A percentile compares a stretch with the other conserved stretches of the same genome.
phyloP scores from a whole-genome alignment of 345 rosid species.

The Hibiscus mutabilis region DNA sequence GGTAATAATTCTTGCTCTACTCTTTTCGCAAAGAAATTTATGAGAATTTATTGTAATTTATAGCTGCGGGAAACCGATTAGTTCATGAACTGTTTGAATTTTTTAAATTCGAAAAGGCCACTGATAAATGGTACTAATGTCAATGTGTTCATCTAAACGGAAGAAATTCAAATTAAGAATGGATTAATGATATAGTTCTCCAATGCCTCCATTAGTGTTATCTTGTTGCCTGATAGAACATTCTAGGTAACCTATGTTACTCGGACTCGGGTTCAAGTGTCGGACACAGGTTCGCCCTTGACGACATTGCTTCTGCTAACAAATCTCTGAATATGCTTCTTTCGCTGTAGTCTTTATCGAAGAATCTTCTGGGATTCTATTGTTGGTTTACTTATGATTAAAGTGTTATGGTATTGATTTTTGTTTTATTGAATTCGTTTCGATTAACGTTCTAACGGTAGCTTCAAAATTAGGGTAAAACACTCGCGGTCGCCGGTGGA shows the following conservation, averaged over 20 bases:
- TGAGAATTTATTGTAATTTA: background rate
- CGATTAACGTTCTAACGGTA: slow-evolving; percentile 9
- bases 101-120: background rate
- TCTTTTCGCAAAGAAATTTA: background rate
- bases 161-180: background rate
- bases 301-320: too few relatives aligned
- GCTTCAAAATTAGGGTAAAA: slow-evolving; percentile 52
- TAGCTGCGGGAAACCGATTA: background rate
- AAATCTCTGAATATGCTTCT: too few relatives aligned
- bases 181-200: background rate
- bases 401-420: too few relatives aligned
- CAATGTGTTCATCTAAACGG: background rate
- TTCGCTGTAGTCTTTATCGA: too few relatives aligned
- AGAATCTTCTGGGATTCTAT: background rate
- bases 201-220: background rate
- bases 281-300: too few relatives aligned
- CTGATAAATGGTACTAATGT: background rate
- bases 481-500: slow-evolving; percentile 95
- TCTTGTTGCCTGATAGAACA: too few relatives aligned
- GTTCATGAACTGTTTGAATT: background rate
- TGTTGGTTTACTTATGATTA: background rate
- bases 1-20: background rate
- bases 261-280: too few relatives aligned
- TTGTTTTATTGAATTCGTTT: background rate
- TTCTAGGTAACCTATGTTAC: background rate